These are phyloP conservation scores for Echites panduratus DNA, from an alignment of 257 asterid genomes.

Conservation along the genomic window DNA sequence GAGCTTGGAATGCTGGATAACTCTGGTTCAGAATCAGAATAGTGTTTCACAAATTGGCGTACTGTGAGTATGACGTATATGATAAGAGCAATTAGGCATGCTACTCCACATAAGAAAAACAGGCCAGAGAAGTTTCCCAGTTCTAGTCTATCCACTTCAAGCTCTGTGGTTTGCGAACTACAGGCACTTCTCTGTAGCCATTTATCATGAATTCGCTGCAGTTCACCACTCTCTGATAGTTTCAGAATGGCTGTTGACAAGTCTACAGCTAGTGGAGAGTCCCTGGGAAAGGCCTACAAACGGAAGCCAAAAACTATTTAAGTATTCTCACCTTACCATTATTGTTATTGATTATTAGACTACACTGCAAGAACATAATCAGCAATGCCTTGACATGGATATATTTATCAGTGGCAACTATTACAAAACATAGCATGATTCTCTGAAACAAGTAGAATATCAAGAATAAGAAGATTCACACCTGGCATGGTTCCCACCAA, in stretches of 20 bases:
- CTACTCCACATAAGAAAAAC: constrained; percentile 35
- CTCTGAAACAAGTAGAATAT: not conserved
- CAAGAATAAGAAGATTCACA: not conserved
- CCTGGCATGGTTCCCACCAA: not conserved
- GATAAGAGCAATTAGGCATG: constrained; percentile 39
- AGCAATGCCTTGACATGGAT: not conserved
- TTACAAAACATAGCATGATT: not conserved
- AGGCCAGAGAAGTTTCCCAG: constrained; percentile 44
- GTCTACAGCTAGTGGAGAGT: constrained; percentile 50
- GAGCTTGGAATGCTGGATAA: constrained; percentile 25
- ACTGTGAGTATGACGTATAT: constrained; percentile 27
- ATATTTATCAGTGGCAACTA: not conserved
- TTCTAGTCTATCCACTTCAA: constrained; percentile 40
- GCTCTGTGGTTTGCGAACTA: constrained; percentile 40
- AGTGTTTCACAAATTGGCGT: constrained; percentile 24
- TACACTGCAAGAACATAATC: not conserved
- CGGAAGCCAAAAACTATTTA: not conserved
- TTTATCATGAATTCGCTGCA: constrained; percentile 51
- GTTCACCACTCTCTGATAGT: constrained; percentile 52
- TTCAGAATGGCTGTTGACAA: constrained; percentile 53
- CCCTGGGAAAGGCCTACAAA: constrained; percentile 45
- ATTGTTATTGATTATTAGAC: not conserved
- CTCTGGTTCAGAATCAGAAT: constrained; percentile 18
- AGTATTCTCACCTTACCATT: not conserved
- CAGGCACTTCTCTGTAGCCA: constrained; percentile 50